A percentile compares a stretch with the other conserved stretches of the same genome.
These are phyloP conservation scores for Inga leiocalycina DNA, from an alignment of 306 rosid species.

Conservation along the genomic window DNA sequence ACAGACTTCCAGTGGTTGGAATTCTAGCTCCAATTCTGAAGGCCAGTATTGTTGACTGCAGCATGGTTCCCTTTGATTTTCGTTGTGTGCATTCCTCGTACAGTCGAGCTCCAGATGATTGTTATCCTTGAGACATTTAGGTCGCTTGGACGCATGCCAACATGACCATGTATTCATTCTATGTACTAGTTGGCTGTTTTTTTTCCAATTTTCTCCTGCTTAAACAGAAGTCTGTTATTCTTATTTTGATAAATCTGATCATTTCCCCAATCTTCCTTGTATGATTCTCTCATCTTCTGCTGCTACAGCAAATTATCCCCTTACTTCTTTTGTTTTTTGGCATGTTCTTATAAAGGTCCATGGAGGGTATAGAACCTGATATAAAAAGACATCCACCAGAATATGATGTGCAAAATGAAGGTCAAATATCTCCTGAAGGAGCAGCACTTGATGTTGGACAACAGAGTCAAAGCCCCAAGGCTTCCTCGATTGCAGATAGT, in stretches of 20 bases:
- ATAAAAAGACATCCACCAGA: constrained; percentile 25
- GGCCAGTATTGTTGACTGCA: neutral
- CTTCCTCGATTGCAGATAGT: constrained; percentile 33
- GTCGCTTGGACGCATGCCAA: neutral
- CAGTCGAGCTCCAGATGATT: neutral
- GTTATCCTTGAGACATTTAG: neutral
- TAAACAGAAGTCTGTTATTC: constrained; percentile 8
- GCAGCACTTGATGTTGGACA: constrained; percentile 30
- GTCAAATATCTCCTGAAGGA: constrained; percentile 29
- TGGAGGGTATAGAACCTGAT: constrained; percentile 40
- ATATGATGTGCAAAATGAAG: constrained; percentile 28
- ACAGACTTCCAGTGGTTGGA: neutral
- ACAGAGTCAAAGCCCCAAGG: constrained; percentile 31
- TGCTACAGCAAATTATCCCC: constrained; percentile 9
- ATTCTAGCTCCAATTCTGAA: neutral
- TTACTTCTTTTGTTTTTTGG: neutral
- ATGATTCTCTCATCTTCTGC: constrained; percentile 13
- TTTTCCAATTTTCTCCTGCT: neutral
- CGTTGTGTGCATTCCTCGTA: neutral
- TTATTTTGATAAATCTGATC: neutral
- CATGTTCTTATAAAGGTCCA: constrained; percentile 35
- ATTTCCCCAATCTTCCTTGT: neutral
- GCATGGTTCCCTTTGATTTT: neutral
- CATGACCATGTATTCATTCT: neutral
- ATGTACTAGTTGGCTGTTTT: neutral